Base-by-base conservation (phyloP, 495 filamentous ascomycete species). In the Xylaria grammica region DNA sequence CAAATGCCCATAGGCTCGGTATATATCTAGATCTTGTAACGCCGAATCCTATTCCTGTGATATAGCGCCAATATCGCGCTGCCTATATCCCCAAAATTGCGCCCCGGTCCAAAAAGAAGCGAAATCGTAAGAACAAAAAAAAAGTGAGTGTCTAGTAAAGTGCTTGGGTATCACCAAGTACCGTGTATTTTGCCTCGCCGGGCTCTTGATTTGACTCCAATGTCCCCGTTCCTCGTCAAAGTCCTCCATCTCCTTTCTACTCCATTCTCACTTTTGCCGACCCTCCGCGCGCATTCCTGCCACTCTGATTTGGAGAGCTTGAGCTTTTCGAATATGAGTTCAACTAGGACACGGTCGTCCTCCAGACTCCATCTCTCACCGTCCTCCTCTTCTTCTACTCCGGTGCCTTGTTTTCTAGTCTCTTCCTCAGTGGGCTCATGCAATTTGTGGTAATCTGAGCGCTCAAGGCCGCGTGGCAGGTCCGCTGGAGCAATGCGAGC, bases 261-360 rank as follows among this genome's bases (percentile, higher is more conserved):
- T 63, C 86, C 89, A 20, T 80, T 79, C n/a, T 86, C 76, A 69
- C 90, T 87, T 71, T 86, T 89, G 22, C 86, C 85, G 60, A 93
- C 79, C 66, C 79, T 85, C 48, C 84, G 79, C 59, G 90, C 90
- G 77, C 90, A 93, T 62, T 93, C 90, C 50, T 91, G 88, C 91
- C 90, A 93, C 61, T 93, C 89, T 57, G 80, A 84, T 73, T 87
- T 88, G 45, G 85, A 86, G 26, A 93, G 85, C 65, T 85, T 85
- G 53, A 93, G 83, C 71, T 92, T 93, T 70, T 90, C 87, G 2
- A 93, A 79, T 34, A 93, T 90, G 29, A 92, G 77, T 69, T 91
- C 86, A 26, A 93, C 85, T 5, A 94, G 79, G 24, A 87, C 82
- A 55, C 88, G 79, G 73, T 93, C 90, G 66, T 93, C 88, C 52